These are phyloP conservation scores for Friedmanniomyces simplex DNA, from an alignment of 495 filamentous ascomycete species.

Conservation along the genomic window DNA sequence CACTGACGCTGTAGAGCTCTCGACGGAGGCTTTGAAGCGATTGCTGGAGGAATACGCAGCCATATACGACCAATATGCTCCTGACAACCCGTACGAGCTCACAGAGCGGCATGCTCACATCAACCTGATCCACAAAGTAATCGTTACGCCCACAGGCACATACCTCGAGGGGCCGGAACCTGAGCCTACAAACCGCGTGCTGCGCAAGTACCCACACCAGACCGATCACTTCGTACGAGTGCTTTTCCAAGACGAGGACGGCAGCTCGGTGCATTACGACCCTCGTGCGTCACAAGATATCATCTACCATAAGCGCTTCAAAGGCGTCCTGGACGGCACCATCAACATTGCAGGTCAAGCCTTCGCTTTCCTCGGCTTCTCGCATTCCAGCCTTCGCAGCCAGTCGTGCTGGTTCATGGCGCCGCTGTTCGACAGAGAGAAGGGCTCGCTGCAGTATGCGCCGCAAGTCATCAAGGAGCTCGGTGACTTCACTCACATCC, in stretches of 20 bases:
- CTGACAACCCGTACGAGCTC: slow-evolving; percentile 18
- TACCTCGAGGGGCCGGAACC: slow-evolving; percentile 59
- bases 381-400: slow-evolving; percentile 61
- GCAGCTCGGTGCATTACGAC: slow-evolving; percentile 49
- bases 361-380: slow-evolving; percentile 69
- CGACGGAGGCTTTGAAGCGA: slow-evolving; percentile 34
- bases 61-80: slow-evolving; percentile 24
- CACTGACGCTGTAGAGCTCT: slow-evolving; percentile 37
- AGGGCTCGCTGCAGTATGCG: slow-evolving; percentile 30
- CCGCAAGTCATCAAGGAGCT: slow-evolving; percentile 47
- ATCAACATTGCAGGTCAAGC: slow-evolving; percentile 53
- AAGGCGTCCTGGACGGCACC: slow-evolving; percentile 41
- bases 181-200: slow-evolving; percentile 62
- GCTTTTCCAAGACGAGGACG: slow-evolving; percentile 63
- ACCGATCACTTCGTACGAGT: slow-evolving; percentile 60
- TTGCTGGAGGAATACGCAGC: slow-evolving; percentile 35
- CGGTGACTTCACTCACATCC: slow-evolving; percentile 55
- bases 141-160: slow-evolving; percentile 59
- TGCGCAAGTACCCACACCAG: slow-evolving; percentile 56
- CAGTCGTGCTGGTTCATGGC: slow-evolving; percentile 69
- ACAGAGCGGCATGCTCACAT: slow-evolving; percentile 30
- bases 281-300: slow-evolving; percentile 40
- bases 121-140: slow-evolving; percentile 45
- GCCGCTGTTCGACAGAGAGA: slow-evolving; percentile 37
- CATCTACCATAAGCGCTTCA: slow-evolving; percentile 50